These are phyloP conservation scores for Sanghuangporus baumii DNA, from an alignment of 1,284 basidiomycete genomes.

Conservation along the genomic window DNA sequence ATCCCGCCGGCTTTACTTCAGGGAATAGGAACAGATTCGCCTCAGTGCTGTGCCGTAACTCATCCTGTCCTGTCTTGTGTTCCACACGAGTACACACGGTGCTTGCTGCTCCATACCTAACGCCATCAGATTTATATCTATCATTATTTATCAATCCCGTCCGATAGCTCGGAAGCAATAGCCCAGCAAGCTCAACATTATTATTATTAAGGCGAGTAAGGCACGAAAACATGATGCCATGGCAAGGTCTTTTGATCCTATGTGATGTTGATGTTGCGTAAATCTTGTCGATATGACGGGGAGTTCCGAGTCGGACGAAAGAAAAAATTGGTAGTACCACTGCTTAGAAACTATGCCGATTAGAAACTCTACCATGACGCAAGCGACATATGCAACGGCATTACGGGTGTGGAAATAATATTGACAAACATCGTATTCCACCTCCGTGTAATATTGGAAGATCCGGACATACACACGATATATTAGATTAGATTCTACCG, in stretches of 20 bases:
- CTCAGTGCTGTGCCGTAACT: not conserved
- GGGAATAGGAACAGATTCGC: not conserved
- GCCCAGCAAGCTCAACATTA: not conserved
- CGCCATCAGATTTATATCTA: not conserved
- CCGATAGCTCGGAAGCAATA: not conserved
- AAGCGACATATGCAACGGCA: not conserved
- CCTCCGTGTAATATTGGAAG: not conserved
- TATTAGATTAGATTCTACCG: not conserved
- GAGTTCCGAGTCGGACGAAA: too few species aligned
- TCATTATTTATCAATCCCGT: not conserved
- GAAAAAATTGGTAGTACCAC: too few species aligned
- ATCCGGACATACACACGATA: not conserved
- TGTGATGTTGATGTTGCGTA: not conserved
- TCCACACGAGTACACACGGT: too few species aligned
- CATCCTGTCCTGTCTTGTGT: not conserved
- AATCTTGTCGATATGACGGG: not conserved
- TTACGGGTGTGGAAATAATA: too few species aligned
- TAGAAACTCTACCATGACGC: not conserved
- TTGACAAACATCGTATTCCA: not conserved
- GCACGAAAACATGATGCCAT: not conserved
- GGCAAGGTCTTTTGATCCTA: not conserved
- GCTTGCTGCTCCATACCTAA: not conserved
- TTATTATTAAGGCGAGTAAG: not conserved
- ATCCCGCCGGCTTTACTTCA: too few species aligned
- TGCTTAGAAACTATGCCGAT: too few species aligned